These are phyloP conservation scores for Maudiozyma humilis DNA, from an alignment of 1,139 yeast species.

Conservation along the genomic window DNA sequence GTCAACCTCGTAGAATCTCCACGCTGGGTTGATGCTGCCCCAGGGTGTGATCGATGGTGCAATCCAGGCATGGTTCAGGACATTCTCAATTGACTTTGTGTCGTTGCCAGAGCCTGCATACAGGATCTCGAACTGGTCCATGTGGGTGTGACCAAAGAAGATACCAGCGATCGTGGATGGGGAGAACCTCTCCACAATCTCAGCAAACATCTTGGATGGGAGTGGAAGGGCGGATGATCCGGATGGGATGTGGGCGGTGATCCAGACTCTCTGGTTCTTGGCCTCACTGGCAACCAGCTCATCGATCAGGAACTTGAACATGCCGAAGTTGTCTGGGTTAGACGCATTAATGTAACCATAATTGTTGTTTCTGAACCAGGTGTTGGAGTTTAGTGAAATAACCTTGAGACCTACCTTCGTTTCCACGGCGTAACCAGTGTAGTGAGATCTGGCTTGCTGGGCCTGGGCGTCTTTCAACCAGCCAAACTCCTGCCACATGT, in stretches of 20 bases:
- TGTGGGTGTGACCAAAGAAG: constrained; percentile 3
- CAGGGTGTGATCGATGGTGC: constrained; percentile 3
- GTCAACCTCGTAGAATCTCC: constrained; percentile 3
- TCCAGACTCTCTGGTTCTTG: constrained; percentile 2
- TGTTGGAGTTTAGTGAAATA: constrained; percentile 1
- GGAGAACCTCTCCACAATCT: constrained; percentile 1
- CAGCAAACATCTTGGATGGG: constrained; percentile 1
- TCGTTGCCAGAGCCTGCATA: constrained; percentile 3
- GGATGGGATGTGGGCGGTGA: constrained; percentile 1
- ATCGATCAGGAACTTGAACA: constrained; percentile 1
- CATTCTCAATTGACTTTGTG: background rate
- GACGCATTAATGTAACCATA: background rate
- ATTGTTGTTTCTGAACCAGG: background rate
- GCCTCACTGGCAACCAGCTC: constrained; percentile 2
- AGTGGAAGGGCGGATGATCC: background rate
- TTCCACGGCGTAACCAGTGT: constrained; percentile 1
- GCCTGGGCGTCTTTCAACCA: background rate
- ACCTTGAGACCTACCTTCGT: constrained; percentile 1
- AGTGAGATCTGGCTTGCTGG: background rate
- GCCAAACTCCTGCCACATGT: constrained; percentile 1
- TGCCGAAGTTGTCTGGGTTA: background rate
- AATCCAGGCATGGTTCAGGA: background rate
- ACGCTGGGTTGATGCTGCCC: constrained; percentile 1
- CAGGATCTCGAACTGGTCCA: constrained; percentile 1
- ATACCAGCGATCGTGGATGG: constrained; percentile 1